phyloP scores from a whole-genome alignment of 208 protist species.

The Trypanosoma caninum region DNA sequence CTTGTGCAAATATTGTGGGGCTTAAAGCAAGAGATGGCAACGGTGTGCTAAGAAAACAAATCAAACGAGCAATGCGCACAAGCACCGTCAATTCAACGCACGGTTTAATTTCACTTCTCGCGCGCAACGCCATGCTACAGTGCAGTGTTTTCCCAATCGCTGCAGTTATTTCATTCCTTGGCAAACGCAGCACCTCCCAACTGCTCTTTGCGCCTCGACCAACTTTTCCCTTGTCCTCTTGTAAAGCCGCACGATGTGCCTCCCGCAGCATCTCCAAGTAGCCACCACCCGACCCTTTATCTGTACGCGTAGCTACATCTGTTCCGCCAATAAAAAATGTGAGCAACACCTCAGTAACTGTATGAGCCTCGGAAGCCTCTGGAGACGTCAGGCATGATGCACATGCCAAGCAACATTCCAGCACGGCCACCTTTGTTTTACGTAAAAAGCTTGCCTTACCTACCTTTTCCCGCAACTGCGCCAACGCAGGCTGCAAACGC shows the following conservation, averaged over 20 bases:
- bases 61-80: constrained; percentile 25
- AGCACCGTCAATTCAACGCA: neutral
- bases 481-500: constrained; percentile 1
- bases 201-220: constrained; percentile 41
- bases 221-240: constrained; percentile 1
- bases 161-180: constrained; percentile 29
- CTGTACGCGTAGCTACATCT: neutral
- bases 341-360: constrained; percentile 7
- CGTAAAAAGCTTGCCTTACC: neutral
- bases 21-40: constrained; percentile 11
- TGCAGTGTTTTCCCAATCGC: constrained; percentile 10
- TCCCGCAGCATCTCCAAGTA: constrained; percentile 31
- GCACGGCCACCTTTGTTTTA: constrained; percentile 4
- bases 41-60: constrained; percentile 21
- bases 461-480: neutral
- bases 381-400: constrained; percentile 12
- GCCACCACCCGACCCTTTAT: constrained; percentile 3
- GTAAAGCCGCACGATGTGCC: constrained; percentile 20
- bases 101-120: neutral
- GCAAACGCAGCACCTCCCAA: constrained; percentile 24
- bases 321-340: constrained; percentile 32
- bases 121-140: constrained; percentile 10
- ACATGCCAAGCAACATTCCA: constrained; percentile 25
- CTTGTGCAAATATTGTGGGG: constrained; percentile 6
- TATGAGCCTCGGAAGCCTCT: neutral